Evolutionary conservation across 1,284 basidiomycete species (phyloP).

Genomic region (Ustilago nuda): DNA sequence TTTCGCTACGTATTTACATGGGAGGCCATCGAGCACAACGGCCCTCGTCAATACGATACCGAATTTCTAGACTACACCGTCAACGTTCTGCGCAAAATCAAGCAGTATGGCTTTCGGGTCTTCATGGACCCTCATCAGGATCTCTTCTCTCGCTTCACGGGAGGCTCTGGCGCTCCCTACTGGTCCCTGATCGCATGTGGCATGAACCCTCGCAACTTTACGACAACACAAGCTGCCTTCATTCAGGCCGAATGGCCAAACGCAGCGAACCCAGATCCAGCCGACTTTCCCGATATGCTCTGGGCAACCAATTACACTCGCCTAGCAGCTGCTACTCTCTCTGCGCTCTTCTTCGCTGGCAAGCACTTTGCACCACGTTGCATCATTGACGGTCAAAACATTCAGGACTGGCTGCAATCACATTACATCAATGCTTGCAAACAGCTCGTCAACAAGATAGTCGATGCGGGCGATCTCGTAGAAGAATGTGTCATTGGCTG

Average conservation of each 20-base stretch:
- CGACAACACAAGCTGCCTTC: conserved; percentile 84
- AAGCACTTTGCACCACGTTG: conserved; percentile 89
- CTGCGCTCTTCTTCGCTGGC: conserved; percentile 94
- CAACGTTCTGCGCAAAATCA: conserved; percentile 86
- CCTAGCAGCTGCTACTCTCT: conserved; percentile 86
- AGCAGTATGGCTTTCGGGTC: conserved; percentile 91
- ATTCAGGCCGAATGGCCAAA: conserved; percentile 88
- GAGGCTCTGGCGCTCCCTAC: conserved; percentile 93
- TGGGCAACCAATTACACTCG: conserved; percentile 97
- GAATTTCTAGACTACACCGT: conserved; percentile 94
- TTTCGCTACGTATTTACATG: conserved; percentile 92
- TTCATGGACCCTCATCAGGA: conserved; percentile 98
- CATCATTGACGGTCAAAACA: conserved; percentile 89
- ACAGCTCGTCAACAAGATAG: conserved; percentile 80
- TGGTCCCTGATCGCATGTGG: conserved; percentile 95
- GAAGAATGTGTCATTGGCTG: conserved; percentile 93
- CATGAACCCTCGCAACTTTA: conserved; percentile 85
- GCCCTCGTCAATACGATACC: conserved; percentile 91
- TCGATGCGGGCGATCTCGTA: conserved; percentile 78
- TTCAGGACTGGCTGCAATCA: conserved; percentile 90
- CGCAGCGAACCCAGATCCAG: conserved; percentile 76
- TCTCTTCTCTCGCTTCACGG: conserved; percentile 94
- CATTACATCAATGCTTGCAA: conserved; percentile 86
- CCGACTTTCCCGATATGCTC: conserved; percentile 85
- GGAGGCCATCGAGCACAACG: conserved; percentile 92